These are phyloP conservation scores for Ustilago tritici DNA, from an alignment of 1,284 basidiomycete genomes.

Conservation along the genomic window DNA sequence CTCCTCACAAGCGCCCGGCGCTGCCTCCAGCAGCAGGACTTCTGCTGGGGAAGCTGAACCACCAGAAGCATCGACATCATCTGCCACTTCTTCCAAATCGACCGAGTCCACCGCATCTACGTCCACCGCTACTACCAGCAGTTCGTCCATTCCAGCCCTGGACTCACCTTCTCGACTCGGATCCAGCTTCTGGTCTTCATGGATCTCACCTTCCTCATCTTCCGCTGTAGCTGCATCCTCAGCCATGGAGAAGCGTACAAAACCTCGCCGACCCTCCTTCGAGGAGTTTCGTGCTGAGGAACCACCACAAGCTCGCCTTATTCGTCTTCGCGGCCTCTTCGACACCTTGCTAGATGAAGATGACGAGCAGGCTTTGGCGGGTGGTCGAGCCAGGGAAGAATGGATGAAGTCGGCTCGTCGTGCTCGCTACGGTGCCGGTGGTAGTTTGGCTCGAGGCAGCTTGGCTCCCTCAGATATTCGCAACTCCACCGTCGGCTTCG, in stretches of 20 bases:
- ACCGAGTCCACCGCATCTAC: not conserved
- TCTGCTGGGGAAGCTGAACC: slow-evolving; percentile 18
- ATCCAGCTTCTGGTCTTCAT: slow-evolving; percentile 53
- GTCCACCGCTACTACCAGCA: not conserved
- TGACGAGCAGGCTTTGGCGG: slow-evolving; percentile 63
- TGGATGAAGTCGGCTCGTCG: slow-evolving; percentile 66
- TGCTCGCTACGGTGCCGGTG: slow-evolving; percentile 66
- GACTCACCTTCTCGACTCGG: slow-evolving; percentile 43
- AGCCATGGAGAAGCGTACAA: slow-evolving; percentile 51
- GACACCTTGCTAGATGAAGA: slow-evolving; percentile 66
- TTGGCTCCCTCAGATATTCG: slow-evolving; percentile 53
- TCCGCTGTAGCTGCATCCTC: slow-evolving; percentile 54
- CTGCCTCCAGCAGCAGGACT: slow-evolving; percentile 6
- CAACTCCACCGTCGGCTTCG: slow-evolving; percentile 51
- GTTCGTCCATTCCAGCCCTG: not conserved
- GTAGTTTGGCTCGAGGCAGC: slow-evolving; percentile 61
- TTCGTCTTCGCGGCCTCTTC: slow-evolving; percentile 67
- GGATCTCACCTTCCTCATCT: slow-evolving; percentile 56
- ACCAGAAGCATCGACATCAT: slow-evolving; percentile 27
- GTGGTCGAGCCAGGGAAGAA: slow-evolving; percentile 65
- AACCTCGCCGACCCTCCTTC: slow-evolving; percentile 51
- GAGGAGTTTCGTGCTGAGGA: slow-evolving; percentile 66
- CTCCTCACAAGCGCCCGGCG: slow-evolving; percentile 15
- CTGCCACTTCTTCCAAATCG: not conserved
- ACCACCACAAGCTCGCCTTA: slow-evolving; percentile 67